Evolutionary conservation across 495 filamentous ascomycete species (phyloP).

Genomic region (Lophium mytilinum): DNA sequence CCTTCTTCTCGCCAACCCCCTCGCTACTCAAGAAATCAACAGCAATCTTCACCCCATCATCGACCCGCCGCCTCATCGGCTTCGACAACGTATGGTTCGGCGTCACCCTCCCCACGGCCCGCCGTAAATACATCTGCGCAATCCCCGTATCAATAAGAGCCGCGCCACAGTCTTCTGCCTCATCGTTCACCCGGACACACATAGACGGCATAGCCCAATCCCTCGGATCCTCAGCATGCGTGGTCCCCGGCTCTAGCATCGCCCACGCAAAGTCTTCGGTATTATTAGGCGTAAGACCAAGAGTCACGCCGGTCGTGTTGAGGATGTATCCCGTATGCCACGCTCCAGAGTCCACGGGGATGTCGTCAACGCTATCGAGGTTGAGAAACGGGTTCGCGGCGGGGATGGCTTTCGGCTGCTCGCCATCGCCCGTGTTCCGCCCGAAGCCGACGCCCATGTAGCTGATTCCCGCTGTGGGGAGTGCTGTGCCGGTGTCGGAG

Average conservation of each 20-base stretch:
- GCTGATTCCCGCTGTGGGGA: conserved; percentile 7
- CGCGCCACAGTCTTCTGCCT: neutral
- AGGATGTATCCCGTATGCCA: conserved; percentile 6
- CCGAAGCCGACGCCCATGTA: conserved; percentile 24
- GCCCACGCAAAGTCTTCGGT: conserved; percentile 4
- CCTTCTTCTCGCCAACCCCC: neutral
- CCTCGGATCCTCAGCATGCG: conserved; percentile 1
- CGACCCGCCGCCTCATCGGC: conserved; percentile 7
- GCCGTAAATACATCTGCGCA: conserved; percentile 14
- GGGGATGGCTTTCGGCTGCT: conserved; percentile 1
- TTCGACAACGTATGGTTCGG: conserved; percentile 10
- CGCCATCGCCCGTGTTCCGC: conserved; percentile 2
- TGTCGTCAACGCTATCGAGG: conserved; percentile 4
- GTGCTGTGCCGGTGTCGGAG: neutral
- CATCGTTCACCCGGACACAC: conserved; percentile 8
- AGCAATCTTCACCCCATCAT: conserved; percentile 1
- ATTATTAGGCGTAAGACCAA: conserved; percentile 10
- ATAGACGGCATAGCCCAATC: conserved; percentile 17
- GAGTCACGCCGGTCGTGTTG: conserved; percentile 6
- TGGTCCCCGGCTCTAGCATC: conserved; percentile 3
- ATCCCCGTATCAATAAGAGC: conserved; percentile 15
- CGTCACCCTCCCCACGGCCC: neutral
- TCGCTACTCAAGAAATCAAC: neutral
- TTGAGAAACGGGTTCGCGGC: conserved; percentile 15
- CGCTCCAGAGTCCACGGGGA: neutral